Percentiles rank a stretch among this genome's conserved stretches.
phyloP scores from a whole-genome alignment of 2,329 filamentous ascomycete species.

The Trichoderma guizhouense region DNA sequence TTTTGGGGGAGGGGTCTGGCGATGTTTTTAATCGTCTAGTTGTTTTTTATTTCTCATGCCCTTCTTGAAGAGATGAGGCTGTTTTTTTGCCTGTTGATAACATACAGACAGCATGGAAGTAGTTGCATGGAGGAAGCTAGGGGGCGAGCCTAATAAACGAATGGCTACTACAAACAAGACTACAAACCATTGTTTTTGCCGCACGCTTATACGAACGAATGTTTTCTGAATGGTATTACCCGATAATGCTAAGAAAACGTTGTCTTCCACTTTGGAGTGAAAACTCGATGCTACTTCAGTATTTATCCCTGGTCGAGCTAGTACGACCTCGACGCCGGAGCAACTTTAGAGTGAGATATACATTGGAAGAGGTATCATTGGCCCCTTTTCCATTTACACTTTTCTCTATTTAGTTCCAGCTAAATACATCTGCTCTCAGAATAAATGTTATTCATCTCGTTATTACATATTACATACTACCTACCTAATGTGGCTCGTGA shows the following conservation, averaged over 20 bases:
- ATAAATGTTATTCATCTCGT: too few species aligned
- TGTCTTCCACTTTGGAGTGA: too few species aligned
- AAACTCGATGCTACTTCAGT: too few species aligned
- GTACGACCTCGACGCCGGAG: too few species aligned
- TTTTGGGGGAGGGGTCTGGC: neutral
- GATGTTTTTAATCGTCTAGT: neutral
- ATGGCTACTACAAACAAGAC: neutral
- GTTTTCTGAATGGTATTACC: neutral
- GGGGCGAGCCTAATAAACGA: slow-evolving; percentile 1
- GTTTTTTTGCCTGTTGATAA: neutral
- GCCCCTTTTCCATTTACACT: too few species aligned
- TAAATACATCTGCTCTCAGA: too few species aligned
- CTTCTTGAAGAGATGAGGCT: neutral
- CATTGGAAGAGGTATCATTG: too few species aligned
- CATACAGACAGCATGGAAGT: neutral
- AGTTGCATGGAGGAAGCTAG: neutral
- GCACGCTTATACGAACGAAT: neutral
- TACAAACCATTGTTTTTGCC: neutral
- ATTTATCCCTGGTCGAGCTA: too few species aligned
- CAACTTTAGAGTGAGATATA: too few species aligned
- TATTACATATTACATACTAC: neutral
- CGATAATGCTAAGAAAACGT: neutral
- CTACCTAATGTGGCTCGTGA: neutral
- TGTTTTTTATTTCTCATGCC: neutral
- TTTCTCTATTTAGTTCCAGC: too few species aligned